phyloP scores from a whole-genome alignment of 2,329 filamentous ascomycete genomes.

The Colletotrichum musicola region DNA sequence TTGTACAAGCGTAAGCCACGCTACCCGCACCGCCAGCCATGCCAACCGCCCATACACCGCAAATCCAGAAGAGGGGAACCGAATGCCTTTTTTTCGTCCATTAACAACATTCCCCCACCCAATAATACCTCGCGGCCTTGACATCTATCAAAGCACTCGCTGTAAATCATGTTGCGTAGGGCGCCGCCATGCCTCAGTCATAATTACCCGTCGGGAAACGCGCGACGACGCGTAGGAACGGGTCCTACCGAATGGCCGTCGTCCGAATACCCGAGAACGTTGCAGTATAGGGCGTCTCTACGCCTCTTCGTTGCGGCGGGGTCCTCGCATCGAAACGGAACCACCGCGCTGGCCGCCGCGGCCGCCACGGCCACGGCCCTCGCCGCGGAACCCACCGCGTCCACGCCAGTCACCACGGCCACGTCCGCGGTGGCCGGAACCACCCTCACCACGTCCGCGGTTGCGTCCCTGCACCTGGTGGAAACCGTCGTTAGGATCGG shows the following conservation, averaged over 20 bases:
- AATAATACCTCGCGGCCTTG: slow-evolving; percentile 28
- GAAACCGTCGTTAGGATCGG: slow-evolving; percentile 74
- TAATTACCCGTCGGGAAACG: slow-evolving; percentile 51
- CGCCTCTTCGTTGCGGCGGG: slow-evolving; percentile 56
- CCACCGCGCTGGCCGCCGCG: slow-evolving; percentile 53
- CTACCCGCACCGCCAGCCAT: slow-evolving; percentile 39
- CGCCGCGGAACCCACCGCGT: slow-evolving; percentile 62
- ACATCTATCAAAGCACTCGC: slow-evolving; percentile 36
- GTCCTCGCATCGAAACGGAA: slow-evolving; percentile 49
- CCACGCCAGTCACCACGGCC: slow-evolving; percentile 63
- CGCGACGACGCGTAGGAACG: slow-evolving; percentile 46
- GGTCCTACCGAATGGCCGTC: slow-evolving; percentile 44
- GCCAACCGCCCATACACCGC: slow-evolving; percentile 36
- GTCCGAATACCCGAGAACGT: slow-evolving; percentile 38
- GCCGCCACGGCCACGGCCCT: slow-evolving; percentile 58
- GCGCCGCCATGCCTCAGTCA: slow-evolving; percentile 56
- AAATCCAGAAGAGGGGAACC: slow-evolving; percentile 36
- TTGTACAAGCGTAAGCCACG: slow-evolving; percentile 40
- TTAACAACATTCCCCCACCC: slow-evolving; percentile 31
- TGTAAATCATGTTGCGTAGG: slow-evolving; percentile 36
- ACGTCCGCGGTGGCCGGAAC: slow-evolving; percentile 54
- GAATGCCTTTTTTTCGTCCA: slow-evolving; percentile 34
- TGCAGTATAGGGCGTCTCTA: slow-evolving; percentile 44
- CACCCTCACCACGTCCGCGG: slow-evolving; percentile 65
- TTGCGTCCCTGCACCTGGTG: slow-evolving; percentile 75